Evolutionary conservation across 2,329 filamentous ascomycete genomes (phyloP), one percentile per base, ranked within the genome.

Genomic region (Claviceps paspali): DNA sequence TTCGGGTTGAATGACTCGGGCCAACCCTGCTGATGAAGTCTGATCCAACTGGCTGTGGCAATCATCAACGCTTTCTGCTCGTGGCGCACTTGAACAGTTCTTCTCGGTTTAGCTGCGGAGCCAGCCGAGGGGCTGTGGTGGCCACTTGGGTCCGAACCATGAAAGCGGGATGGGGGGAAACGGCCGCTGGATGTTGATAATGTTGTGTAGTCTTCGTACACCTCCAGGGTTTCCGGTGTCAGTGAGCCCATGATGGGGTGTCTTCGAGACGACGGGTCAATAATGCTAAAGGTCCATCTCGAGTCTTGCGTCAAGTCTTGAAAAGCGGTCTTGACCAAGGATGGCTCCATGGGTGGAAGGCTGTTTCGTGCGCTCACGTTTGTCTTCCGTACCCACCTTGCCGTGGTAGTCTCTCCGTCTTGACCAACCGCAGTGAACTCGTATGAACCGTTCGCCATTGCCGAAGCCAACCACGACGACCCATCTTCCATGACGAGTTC

Each of bases 221-320:
- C 70, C 35, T 83, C 76, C 22, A 88, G 68, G 10, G 67, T 71
- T 4, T 66, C 64, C 10, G 67, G 67, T 3, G 71, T 77, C 31
- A 88, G 63, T 2, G 68, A 73, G 1, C 79, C 82, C 58, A 87
- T 70, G 49, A 87, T 73, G 4, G 83, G 82, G 50, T 88, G 82
- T 10, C 78, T 73, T 24, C 79, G 67, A 7, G 70, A 73, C 33
- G 70, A 68, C 0, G 80, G 73, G 46, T 81, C 73, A 48, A 88
- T 76, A 43, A 84, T 73, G 59, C 79, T 85, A 52, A 88, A 88
- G 7, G 75, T 83, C 61, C 78, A 87, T 51, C 73, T 76, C 40
- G 58, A 61, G 33, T 73, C 70, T 24, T 30, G 38, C 38, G n/a
- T 22, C 1, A 50, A 42, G 2, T 55, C 45, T 1, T 48, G 46